phyloP scores from a whole-genome alignment of 805 yeast genomes.

The Candida wancherniae region DNA sequence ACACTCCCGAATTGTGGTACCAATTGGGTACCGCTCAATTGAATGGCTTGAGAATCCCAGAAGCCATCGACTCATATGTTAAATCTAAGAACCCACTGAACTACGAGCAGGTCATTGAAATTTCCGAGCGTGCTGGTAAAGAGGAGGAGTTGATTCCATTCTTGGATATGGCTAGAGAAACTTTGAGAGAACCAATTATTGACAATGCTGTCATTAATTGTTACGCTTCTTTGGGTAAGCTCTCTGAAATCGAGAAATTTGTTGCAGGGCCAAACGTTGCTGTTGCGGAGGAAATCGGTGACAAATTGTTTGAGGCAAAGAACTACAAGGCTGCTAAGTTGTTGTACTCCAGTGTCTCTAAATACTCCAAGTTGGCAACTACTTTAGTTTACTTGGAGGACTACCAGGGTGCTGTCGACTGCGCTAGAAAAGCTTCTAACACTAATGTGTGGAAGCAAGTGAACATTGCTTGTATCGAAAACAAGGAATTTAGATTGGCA shows the following conservation, averaged over 20 bases:
- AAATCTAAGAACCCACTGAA: constrained; percentile 89
- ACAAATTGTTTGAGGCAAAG: constrained; percentile 71
- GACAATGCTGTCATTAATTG: constrained; percentile 90
- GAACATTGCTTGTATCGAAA: constrained; percentile 91
- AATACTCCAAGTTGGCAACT: constrained; percentile 95
- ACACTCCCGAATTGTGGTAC: constrained; percentile 85
- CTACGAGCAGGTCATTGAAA: constrained; percentile 87
- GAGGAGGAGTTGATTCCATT: constrained; percentile 87
- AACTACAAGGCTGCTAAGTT: constrained; percentile 92
- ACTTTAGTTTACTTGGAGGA: constrained; percentile 89
- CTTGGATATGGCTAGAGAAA: constrained; percentile 85
- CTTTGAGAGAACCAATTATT: constrained; percentile 84
- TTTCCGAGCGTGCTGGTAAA: constrained; percentile 91
- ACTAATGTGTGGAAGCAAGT: constrained; percentile 96
- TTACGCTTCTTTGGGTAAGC: constrained; percentile 72
- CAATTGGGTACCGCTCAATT: constrained; percentile 95
- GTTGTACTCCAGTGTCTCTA: constrained; percentile 78
- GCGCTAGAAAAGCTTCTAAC: constrained; percentile 97
- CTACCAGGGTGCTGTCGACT: constrained; percentile 95
- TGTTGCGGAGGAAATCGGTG: constrained; percentile 88
- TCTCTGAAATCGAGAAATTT: constrained; percentile 78
- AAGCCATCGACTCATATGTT: constrained; percentile 87
- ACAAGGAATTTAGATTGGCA: constrained; percentile 91
- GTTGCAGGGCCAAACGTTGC: constrained; percentile 89
- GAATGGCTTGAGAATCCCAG: constrained; percentile 86